Evolutionary conservation across 2,329 filamentous ascomycete species (phyloP).

Genomic region (Daldinia eschscholtzii): DNA sequence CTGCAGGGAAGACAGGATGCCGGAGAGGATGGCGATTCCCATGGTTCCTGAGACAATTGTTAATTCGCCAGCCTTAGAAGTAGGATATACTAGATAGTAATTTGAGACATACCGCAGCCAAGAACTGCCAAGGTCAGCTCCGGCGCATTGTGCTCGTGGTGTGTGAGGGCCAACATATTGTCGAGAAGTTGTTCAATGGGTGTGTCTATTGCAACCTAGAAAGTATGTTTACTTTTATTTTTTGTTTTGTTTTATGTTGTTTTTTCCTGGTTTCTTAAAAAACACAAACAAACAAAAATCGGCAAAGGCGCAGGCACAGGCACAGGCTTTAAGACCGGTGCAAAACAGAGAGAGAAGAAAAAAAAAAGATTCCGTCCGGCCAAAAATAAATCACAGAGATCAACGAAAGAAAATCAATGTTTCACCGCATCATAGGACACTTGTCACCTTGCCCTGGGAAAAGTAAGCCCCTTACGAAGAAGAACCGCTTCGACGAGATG

Average conservation of each 20-base stretch:
- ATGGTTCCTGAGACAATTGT: constrained; percentile 72
- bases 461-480: constrained; percentile 34
- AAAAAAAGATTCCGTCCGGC: not conserved
- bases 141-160: constrained; percentile 54
- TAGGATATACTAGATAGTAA: constrained; percentile 12
- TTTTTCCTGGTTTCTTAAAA: constrained; percentile 7
- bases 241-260: constrained; percentile 14
- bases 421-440: constrained; percentile 37
- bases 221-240: not conserved
- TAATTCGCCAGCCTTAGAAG: not conserved
- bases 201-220: not conserved
- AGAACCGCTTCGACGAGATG: constrained; percentile 39
- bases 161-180: constrained; percentile 52
- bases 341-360: not conserved
- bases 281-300: constrained; percentile 13
- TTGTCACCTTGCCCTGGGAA: constrained; percentile 32
- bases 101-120: constrained; percentile 75
- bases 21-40: constrained; percentile 86
- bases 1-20: constrained; percentile 78
- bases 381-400: constrained; percentile 9
- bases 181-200: not conserved
- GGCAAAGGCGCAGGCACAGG: not conserved
- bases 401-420: constrained; percentile 22
- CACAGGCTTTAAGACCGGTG: not conserved
- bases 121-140: constrained; percentile 82